phyloP scores from a whole-genome alignment of 2,329 filamentous ascomycete genomes.

The Blastomyces percursus region DNA sequence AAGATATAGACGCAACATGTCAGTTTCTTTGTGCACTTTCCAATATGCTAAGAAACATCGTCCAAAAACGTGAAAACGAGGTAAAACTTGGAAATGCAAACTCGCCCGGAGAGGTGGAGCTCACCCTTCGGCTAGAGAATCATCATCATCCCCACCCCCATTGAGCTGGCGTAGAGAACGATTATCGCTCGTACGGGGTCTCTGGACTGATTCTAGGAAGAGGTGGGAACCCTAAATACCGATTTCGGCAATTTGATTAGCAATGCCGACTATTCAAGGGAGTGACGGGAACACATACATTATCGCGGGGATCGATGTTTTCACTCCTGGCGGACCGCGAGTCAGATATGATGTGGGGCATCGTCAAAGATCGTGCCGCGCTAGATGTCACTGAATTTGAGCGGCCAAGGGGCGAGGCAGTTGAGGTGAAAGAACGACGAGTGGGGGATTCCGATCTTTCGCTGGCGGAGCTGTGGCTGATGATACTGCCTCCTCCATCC shows the following conservation, averaged over 20 bases:
- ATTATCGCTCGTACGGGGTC: neutral
- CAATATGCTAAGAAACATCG: neutral
- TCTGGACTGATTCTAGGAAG: neutral
- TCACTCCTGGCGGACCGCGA: conserved; percentile 27
- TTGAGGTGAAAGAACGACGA: conserved; percentile 27
- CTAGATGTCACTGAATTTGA: conserved; percentile 27
- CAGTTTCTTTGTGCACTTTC: neutral
- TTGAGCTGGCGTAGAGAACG: neutral
- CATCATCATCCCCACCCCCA: neutral
- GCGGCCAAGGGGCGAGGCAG: conserved; percentile 27
- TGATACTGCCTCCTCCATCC: conserved; percentile 25
- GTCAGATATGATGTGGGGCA: conserved; percentile 15
- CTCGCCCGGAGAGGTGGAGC: neutral
- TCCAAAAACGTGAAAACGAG: neutral
- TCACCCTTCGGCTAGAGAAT: conserved; percentile 1
- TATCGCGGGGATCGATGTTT: conserved; percentile 29
- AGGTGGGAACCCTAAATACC: neutral
- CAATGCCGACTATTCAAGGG: neutral
- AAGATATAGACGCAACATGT: neutral
- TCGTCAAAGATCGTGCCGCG: neutral
- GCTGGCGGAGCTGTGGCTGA: conserved; percentile 30
- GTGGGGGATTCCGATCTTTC: conserved; percentile 29
- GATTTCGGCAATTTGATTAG: neutral
- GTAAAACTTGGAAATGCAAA: neutral
- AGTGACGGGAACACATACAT: conserved; percentile 21